Conservation (phyloP, 225 moss, liverwort and hornwort genomes). For the Marchantia paleacea region DNA sequence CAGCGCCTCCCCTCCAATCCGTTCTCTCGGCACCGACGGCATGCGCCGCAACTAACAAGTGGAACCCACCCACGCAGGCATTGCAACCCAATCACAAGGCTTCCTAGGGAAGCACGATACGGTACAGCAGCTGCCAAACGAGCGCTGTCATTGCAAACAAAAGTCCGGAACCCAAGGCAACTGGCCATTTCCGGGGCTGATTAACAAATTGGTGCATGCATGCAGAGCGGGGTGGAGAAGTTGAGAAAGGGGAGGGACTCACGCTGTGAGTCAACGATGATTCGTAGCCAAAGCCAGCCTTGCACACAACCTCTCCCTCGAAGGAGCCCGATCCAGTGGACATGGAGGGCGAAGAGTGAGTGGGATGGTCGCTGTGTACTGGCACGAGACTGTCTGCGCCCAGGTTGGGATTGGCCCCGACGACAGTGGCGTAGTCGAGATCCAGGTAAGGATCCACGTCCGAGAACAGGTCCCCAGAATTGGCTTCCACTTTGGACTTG, state of each 20-base stretch:
- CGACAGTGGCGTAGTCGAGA: conserved; percentile 60
- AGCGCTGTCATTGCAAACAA: no score
- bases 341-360: conserved; percentile 34
- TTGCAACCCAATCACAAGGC: neutral
- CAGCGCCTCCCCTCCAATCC: neutral
- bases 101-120: neutral
- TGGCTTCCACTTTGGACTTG: conserved; percentile 50
- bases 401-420: conserved; percentile 42
- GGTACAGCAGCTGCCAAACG: neutral
- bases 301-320: conserved; percentile 44
- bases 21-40: no score
- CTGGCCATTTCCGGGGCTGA: no score
- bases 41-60: neutral
- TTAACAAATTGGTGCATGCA: no score
- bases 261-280: conserved; percentile 67
- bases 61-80: no score
- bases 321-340: conserved; percentile 61
- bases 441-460: conserved; percentile 81
- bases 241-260: conserved; percentile 15
- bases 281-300: conserved; percentile 56
- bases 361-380: conserved; percentile 52
- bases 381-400: conserved; percentile 71
- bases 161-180: no score
- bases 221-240: neutral
- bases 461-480: conserved; percentile 56